A percentile compares a stretch with the other conserved stretches of the same genome.
Evolutionary conservation across 75 land plant genomes (phyloP).

Genomic region (Pinus albicaulis): DNA sequence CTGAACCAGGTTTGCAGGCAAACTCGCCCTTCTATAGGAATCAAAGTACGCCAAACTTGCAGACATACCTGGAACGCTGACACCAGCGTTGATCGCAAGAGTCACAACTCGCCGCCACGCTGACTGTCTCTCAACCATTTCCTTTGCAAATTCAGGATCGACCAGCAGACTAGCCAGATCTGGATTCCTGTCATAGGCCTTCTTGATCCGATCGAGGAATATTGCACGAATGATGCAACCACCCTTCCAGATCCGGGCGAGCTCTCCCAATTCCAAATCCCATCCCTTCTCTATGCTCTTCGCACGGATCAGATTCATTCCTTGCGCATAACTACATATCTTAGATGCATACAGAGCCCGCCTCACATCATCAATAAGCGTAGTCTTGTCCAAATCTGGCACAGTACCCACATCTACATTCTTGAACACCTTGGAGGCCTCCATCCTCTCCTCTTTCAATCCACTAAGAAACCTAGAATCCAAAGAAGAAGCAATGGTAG

Average conservation of each 20-base stretch:
- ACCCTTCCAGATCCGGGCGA: constrained; percentile 54
- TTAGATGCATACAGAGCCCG: constrained; percentile 32
- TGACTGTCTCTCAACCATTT: constrained; percentile 48
- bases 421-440: constrained; percentile 19
- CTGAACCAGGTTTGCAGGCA: constrained; percentile 50
- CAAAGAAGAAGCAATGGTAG: constrained; percentile 42
- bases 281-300: constrained; percentile 48
- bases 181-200: constrained; percentile 30
- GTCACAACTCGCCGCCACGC: constrained; percentile 56
- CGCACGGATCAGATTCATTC: constrained; percentile 36
- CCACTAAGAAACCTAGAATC: constrained; percentile 37
- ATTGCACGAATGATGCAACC: constrained; percentile 46
- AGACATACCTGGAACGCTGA: constrained; percentile 50
- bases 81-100: constrained; percentile 31
- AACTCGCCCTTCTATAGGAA: constrained; percentile 33
- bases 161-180: constrained; percentile 30
- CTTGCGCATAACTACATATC: constrained; percentile 43
- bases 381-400: constrained; percentile 22
- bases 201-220: constrained; percentile 42
- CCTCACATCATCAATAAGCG: constrained; percentile 31
- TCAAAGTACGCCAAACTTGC: constrained; percentile 57
- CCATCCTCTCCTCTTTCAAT: constrained; percentile 34
- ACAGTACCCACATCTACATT: constrained; percentile 13
- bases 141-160: constrained; percentile 48
- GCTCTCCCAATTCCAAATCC: constrained; percentile 46